Base-by-base conservation (phyloP, 73 alveolate species). In the Paramecium sexaurelia region DNA sequence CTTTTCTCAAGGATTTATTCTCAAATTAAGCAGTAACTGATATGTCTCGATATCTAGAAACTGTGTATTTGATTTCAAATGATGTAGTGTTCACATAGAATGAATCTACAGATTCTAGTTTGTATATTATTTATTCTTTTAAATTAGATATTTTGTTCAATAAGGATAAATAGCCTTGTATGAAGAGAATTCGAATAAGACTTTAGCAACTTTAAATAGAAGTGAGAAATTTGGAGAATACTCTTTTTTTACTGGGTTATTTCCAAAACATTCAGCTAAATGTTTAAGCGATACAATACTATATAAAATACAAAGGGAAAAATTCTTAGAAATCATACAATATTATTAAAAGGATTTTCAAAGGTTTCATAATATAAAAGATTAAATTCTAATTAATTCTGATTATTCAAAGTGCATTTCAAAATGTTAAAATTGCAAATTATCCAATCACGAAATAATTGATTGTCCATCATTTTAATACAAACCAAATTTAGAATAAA, bases 221-320 rank as follows among this genome's bases (percentile, higher is more conserved):
- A 75, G 90, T 19, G 41, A 78, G 29, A 78, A 22, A 78, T 39
- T 78, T 43, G 73, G 90, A 5, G 43, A 78, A 45, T 78, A 78
- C 55, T 11, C 24, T 3, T 78, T 78, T 45, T 78, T 78, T 78
- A 78, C 90, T 78, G 90, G 90, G 19, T n/a, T 78, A n/a, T 22
- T 11, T 41, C 71, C 90, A 15, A 71, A 71, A 33, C 13, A 20
- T 20, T 35, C 57, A 11, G 86, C 56, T 11, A 32, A 37, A 35
- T 27, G 86, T 71, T 5, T 36, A 11, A 20, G 56, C 11, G 32
- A 20, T 36, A 11, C 86, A 71, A 39, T 35, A 9, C 55, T 71
- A 4, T 71, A 71, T 19, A 71, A 71, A 36, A 71, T 71, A 71
- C 15, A 33, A 37, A 71, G 86, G 35, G 57, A 32, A 71, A 71